Evolutionary conservation across 345 rosid genomes (phyloP), one percentile per base, ranked within the genome.

Genomic region (Lepidium aucheri): DNA sequence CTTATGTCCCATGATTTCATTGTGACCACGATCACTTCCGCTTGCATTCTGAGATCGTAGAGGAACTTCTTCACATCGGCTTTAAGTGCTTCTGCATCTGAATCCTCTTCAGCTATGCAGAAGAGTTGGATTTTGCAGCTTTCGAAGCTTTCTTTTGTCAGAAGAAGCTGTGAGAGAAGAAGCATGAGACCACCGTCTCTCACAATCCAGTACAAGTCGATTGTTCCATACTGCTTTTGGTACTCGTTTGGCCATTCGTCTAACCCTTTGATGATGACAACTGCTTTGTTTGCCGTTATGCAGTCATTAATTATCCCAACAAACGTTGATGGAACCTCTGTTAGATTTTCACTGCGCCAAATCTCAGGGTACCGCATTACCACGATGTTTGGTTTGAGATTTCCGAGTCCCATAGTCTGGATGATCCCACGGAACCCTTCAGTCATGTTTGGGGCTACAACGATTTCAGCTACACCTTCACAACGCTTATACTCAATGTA

Each of bases 231-330:
- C 77, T 95, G 99, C 80, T 78, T 83, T 59, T 95, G 99, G 72
- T 95, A 95, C 84, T 86, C 95, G 33, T 95, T 95, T 5, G 99
- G 99, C 99, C 99, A 91, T 64, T 95, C 99, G 56, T 95, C 99
- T 33, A 95, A 91, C 65, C 99, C 99, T 84, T 95, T 95, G 67
- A 95, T 86, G 35, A 95, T 95, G 55, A 95, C 99, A 35, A 95
- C 99, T 1, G 98, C 98, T 81, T 95, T 95, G 85, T 95, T 89
- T 32, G 99, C 99, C 32, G 90, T 95, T 2, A 92, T 84, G 78
- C 96, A 92, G 77, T 92, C 98, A 40, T 85, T 92, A 44, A 92
- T 92, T 69, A 92, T 92, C 44, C 88, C 96, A 50, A 91, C 95
- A 63, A 91, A 95, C 2, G 96, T 89, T 39, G 86, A 76, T 1